A percentile compares a stretch with the other conserved stretches of the same genome.
phyloP scores from a whole-genome alignment of 257 asterid genomes.

The Solanum peruvianum region DNA sequence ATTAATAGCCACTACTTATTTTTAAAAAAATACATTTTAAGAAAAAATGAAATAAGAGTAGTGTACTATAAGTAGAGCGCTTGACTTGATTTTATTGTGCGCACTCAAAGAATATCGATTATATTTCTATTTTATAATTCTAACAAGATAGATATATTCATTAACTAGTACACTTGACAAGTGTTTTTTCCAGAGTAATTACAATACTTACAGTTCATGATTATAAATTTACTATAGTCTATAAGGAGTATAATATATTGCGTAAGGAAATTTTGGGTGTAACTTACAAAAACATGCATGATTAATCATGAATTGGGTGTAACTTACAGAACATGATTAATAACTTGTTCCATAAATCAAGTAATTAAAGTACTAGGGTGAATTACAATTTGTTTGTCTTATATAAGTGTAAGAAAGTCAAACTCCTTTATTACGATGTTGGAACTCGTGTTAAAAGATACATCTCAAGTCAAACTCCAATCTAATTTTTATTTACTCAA shows the following conservation, averaged over 20 bases:
- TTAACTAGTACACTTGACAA: background rate
- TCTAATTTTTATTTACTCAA: background rate
- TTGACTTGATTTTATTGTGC: background rate
- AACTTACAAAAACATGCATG: background rate
- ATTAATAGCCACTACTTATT: background rate
- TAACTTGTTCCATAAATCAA: background rate
- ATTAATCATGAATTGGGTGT: background rate
- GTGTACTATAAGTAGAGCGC: background rate
- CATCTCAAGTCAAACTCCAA: background rate
- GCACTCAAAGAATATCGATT: background rate
- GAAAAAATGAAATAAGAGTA: background rate
- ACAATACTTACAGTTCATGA: background rate
- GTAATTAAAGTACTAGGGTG: background rate
- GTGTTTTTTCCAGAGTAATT: background rate
- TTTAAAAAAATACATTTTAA: background rate
- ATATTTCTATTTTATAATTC: no score
- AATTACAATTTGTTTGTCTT: background rate
- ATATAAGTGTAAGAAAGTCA: background rate
- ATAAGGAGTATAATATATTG: background rate
- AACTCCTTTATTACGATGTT: background rate
- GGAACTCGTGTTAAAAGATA: background rate
- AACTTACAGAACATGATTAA: background rate
- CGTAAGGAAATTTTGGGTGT: background rate
- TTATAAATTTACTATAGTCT: background rate
- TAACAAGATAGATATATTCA: no score